These are phyloP conservation scores for Hyphopichia burtonii DNA, from an alignment of 1,139 yeast species.

Conservation along the genomic window DNA sequence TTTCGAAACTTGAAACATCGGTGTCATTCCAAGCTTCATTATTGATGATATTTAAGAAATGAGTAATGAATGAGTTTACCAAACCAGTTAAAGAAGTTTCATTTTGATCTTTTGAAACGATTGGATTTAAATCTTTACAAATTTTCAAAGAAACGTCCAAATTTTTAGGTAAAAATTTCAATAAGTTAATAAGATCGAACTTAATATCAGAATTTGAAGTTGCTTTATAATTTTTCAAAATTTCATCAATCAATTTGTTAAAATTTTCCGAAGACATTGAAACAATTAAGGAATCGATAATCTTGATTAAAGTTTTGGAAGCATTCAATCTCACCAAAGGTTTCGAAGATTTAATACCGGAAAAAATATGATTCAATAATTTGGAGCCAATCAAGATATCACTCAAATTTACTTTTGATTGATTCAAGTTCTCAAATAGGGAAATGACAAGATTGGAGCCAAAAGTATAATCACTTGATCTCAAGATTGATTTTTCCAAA, in stretches of 20 bases:
- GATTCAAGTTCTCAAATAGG: conserved; percentile 1
- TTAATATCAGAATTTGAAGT: conserved; percentile 73
- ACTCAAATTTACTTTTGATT: conserved; percentile 14
- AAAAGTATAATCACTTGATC: conserved; percentile 78
- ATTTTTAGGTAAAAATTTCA: conserved; percentile 16
- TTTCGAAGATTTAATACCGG: conserved; percentile 72
- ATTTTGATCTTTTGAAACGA: conserved; percentile 70
- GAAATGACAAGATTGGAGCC: conserved; percentile 27
- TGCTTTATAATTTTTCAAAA: conserved; percentile 57
- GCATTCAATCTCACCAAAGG: conserved; percentile 60
- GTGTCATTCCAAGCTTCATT: conserved; percentile 4
- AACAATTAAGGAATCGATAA: conserved; percentile 18
- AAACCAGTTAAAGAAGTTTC: conserved; percentile 58
- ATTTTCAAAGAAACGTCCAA: conserved; percentile 23
- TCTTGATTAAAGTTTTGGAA: conserved; percentile 32
- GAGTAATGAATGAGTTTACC: conserved; percentile 50
- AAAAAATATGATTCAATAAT: conserved; percentile 56
- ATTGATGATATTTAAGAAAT: conserved; percentile 25
- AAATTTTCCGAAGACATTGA: conserved; percentile 14
- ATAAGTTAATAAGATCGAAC: conserved; percentile 23
- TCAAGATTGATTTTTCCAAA: conserved; percentile 71
- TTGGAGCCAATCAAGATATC: conserved; percentile 39
- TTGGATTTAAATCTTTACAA: conserved; percentile 44
- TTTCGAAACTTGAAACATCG: conserved; percentile 13
- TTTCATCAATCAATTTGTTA: conserved; percentile 42